Base-by-base conservation (phyloP, 1,284 basidiomycete species). In the Meira nashicola region DNA sequence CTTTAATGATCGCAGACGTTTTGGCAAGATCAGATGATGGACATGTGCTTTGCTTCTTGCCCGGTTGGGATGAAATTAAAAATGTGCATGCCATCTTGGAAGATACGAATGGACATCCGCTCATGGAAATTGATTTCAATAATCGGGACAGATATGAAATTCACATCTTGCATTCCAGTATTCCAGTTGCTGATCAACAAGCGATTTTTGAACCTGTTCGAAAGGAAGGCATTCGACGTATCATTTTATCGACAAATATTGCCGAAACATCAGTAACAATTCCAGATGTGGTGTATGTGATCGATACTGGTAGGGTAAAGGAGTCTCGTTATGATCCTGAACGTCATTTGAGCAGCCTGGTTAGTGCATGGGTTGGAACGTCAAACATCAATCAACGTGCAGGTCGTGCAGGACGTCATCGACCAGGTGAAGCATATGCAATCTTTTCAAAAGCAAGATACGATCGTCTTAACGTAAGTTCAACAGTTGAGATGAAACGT, bases 191-290 rank as follows among this genome's bases (percentile, higher is more conserved):
- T 1, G 92, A 96, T 70, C 93, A 97, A 77, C 90, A 92, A 76
- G 83, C 86, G 59, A 89, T 97, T 58, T 96, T 97, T 78, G 86
- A 73, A 56, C 71, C 69, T 6, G 65, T 68, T 15, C 66, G 67
- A 17, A 61, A 66, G 57, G 43, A 60, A 21, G 89, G 90, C 17
- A 84, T 92, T 19, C 86, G 93, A 62, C 65, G 73, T 7, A 70
- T 97, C 74, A 94, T 96, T 67, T 83, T 96, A 43, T 86, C 93
- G 2, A 97, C 93, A 49, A 97, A 96, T 79, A 94, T 97, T 61
- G 94, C 93, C 12, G 93, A 97, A 81, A 95, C 92, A 1, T 92
- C 90, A 5, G 84, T 97, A 68, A 97, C 93, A 1, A 96, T 97
- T 67, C 93, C 93, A 1, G 90, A 96, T 73, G 92, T 96, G 28